Conservation (phyloP, 345 rosid genomes). For the Eucalyptus caleyi region DNA sequence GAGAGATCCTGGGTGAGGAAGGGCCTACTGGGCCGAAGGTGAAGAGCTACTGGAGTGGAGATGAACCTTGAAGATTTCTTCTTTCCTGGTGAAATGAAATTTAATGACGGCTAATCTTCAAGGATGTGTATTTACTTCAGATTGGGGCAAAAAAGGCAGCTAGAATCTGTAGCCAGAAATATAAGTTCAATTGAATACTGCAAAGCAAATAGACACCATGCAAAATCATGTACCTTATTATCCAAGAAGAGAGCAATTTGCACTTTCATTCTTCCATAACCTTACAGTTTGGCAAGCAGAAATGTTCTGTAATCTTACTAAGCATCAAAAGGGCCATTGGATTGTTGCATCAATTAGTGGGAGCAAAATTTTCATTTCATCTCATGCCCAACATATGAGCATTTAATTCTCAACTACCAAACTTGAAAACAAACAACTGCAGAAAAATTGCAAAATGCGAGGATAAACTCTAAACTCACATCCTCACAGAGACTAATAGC, state of each 20-base stretch:
- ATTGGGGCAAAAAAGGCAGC: neutral
- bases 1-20: constrained; percentile 5
- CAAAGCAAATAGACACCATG: neutral
- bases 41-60: constrained; percentile 6
- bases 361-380: neutral
- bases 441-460: neutral
- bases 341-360: neutral
- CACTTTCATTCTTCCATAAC: neutral
- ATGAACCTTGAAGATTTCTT: neutral
- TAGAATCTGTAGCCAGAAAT: neutral
- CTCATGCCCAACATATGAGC: neutral
- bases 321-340: neutral
- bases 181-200: neutral
- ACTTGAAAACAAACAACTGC: neutral
- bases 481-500: neutral
- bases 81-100: neutral
- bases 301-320: neutral
- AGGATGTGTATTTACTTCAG: neutral
- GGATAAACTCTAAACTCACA: neutral
- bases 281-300: neutral
- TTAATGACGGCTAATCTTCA: neutral
- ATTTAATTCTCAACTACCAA: neutral
- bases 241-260: neutral
- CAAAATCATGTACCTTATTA: neutral
- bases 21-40: constrained; percentile 7